Conservation (phyloP, 2,329 filamentous ascomycete species). For the Rhynchosporium graminicola region DNA sequence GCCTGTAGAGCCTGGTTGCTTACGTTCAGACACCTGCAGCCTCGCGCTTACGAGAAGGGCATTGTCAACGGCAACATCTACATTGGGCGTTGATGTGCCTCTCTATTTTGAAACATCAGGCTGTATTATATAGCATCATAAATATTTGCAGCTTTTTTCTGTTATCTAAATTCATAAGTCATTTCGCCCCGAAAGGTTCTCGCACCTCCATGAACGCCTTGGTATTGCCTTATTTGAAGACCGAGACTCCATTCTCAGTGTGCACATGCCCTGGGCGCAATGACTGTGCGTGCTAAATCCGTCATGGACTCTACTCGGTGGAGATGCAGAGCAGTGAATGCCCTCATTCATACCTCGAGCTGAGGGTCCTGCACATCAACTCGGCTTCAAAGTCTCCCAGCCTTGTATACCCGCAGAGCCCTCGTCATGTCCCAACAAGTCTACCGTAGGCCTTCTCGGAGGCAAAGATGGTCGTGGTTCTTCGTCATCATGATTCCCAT, state of each 20-base stretch:
- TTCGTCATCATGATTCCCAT: slow-evolving; percentile 23
- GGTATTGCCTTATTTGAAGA: not conserved
- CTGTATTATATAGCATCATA: no score
- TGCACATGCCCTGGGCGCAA: not conserved
- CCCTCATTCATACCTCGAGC: slow-evolving; percentile 10
- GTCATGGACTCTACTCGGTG: not conserved
- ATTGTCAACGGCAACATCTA: not conserved
- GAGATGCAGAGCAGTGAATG: slow-evolving; percentile 3
- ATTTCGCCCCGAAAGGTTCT: not conserved
- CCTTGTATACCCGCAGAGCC: slow-evolving; percentile 29
- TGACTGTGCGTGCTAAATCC: no score
- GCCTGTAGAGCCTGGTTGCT: not conserved
- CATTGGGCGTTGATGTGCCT: not conserved
- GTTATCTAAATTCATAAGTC: slow-evolving; percentile 5
- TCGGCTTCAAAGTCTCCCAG: slow-evolving; percentile 38
- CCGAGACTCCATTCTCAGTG: not conserved
- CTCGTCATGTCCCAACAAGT: slow-evolving; percentile 36
- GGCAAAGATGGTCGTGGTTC: slow-evolving; percentile 34
- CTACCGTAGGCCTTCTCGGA: slow-evolving; percentile 32
- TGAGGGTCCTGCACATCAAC: slow-evolving; percentile 8
- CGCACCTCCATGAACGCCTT: slow-evolving; percentile 3
- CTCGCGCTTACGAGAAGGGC: not conserved
- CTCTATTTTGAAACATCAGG: no score
- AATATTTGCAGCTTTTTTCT: not conserved
- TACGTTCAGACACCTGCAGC: not conserved